Evolutionary conservation across 768 basidiomycete genomes (phyloP).

Genomic region (Stropharia rugosoannulata): DNA sequence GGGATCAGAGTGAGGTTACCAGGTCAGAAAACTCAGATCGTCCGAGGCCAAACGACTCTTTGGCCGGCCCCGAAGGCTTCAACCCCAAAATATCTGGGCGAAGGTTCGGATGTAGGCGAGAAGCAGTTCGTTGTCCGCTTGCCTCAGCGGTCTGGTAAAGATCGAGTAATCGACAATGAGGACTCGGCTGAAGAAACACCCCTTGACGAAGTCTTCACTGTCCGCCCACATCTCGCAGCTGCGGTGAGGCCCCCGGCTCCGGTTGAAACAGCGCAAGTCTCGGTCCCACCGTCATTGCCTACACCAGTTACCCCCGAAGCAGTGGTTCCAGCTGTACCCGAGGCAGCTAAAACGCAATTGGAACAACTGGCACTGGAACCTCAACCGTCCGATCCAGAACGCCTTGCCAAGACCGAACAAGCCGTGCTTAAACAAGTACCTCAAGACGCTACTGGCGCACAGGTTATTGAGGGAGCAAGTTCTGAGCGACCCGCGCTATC

Average conservation of each 20-base stretch:
- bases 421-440: conserved; percentile 42
- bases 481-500: conserved; percentile 35
- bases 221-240: conserved; percentile 46
- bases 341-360: conserved; percentile 34
- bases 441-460: conserved; percentile 21
- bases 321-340: conserved; percentile 20
- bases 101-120: conserved; percentile 41
- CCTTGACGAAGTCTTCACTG: conserved; percentile 57
- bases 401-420: conserved; percentile 44
- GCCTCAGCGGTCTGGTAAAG: conserved; percentile 41
- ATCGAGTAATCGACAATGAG: conserved; percentile 23
- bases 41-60: conserved; percentile 33
- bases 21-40: conserved; percentile 38
- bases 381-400: conserved; percentile 31
- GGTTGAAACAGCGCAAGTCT: conserved; percentile 16
- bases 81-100: conserved; percentile 12
- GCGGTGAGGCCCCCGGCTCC: conserved; percentile 32
- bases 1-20: conserved; percentile 66
- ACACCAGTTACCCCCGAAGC: neutral
- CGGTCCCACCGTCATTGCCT: conserved; percentile 3
- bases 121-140: conserved; percentile 54
- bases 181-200: conserved; percentile 33
- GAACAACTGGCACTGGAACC: conserved; percentile 38
- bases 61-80: conserved; percentile 17
- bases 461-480: conserved; percentile 17